Conservation (phyloP, 495 filamentous ascomycete genomes). For the Xylaria sp. region DNA sequence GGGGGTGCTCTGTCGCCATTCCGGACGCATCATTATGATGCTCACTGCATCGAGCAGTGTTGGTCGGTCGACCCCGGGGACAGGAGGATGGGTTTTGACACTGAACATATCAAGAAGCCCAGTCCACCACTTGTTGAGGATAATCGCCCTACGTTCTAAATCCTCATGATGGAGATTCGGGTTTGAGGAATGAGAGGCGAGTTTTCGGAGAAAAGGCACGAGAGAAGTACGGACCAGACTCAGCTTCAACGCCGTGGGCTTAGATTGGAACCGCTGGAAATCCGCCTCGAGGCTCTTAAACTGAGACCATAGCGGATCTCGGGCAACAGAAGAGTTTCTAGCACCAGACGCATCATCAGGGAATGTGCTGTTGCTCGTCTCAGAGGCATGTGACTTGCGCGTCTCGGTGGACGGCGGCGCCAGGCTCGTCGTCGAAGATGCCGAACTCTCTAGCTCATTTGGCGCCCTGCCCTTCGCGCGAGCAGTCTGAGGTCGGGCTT, state of each 20-base stretch:
- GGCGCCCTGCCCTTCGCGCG: conserved; percentile 40
- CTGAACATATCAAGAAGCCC: conserved; percentile 87
- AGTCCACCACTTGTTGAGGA: conserved; percentile 96
- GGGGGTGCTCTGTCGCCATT: conserved; percentile 82
- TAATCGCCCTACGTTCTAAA: conserved; percentile 79
- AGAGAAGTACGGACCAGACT: conserved; percentile 79
- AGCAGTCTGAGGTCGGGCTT: conserved; percentile 48
- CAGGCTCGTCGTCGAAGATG: conserved; percentile 47
- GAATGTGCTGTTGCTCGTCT: conserved; percentile 45
- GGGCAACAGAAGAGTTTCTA: conserved; percentile 43
- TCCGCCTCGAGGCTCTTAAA: conserved; percentile 86
- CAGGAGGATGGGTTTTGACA: conserved; percentile 50
- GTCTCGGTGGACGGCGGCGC: conserved; percentile 42
- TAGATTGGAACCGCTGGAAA: conserved; percentile 77
- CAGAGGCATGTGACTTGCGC: conserved; percentile 40
- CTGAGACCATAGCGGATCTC: conserved; percentile 88
- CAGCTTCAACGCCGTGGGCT: conserved; percentile 78
- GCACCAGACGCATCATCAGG: conserved; percentile 32
- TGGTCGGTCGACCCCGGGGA: conserved; percentile 81
- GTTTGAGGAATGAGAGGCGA: conserved; percentile 74
- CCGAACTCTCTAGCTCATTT: conserved; percentile 45
- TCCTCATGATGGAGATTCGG: conserved; percentile 74
- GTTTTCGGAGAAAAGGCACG: conserved; percentile 81
- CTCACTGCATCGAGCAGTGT: conserved; percentile 81
- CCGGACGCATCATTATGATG: conserved; percentile 88